Base-by-base conservation (phyloP, 495 filamentous ascomycete genomes). In the Penicillium tannophilum region DNA sequence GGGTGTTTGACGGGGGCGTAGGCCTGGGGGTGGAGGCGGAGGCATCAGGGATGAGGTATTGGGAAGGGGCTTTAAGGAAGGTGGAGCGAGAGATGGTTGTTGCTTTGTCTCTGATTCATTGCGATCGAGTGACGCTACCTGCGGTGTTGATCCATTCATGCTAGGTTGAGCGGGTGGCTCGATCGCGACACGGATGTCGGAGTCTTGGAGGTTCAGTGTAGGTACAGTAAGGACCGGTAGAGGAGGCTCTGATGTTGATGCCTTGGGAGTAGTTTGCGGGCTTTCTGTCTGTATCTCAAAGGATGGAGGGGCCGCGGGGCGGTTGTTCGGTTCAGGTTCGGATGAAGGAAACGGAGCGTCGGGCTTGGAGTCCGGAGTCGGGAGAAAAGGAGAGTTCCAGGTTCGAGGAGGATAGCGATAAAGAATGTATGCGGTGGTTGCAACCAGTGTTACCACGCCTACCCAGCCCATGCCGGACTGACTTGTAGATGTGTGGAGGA, bases 181-280 rank as follows among this genome's bases (percentile, higher is more conserved):
- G 35, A 49, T 55, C 49, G 50, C 55, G 52, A 48, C 35, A 20
- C 8, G 23, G 12, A 7, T 44, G 24, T 33, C 51, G 31, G 45
- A 52, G 20, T 56, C 62, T 26, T 71, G 60, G 11, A 77, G 64
- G 39, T 62, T 71, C 31, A 77, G 59, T 6, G 68, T 65, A 9
- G 76, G 76, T 4, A 77, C 66, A 14, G 68, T 54, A n/a, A 76
- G 62, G 4, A 58, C 56, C 1, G 74, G 54, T 33, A 44, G 41
- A 11, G 67, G 65, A 45, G 64, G 59, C 36, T 28, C 71, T 44
- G 69, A 64, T 17, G 69, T 66, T 30, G 70, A 70, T 4, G 78
- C 76, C 62, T 82, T 82, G 5, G 83, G 82, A 7, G 82, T 85
- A 1, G 71, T 73, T 52, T 81, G 76, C 4, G 73, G 56, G 39